Conservation (phyloP, 768 basidiomycete species). For the Collybia nuda region DNA sequence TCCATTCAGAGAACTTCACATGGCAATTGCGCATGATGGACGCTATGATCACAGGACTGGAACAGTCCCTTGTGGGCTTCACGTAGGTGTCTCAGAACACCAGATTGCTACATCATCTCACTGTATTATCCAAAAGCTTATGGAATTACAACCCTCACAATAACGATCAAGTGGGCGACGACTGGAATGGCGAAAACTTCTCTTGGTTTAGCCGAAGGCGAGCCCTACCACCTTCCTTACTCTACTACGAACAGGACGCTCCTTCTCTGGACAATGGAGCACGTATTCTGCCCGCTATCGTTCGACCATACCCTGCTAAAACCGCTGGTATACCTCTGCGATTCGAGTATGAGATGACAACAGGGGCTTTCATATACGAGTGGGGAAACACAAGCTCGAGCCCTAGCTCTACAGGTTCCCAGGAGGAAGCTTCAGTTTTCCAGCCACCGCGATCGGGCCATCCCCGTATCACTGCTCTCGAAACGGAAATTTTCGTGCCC, state of each 20-base stretch:
- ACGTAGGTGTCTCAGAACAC: constrained; percentile 55
- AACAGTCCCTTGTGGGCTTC: constrained; percentile 75
- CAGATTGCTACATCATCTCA: neutral
- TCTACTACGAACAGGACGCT: constrained; percentile 59
- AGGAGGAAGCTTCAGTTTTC: constrained; percentile 17
- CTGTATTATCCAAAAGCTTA: constrained; percentile 44
- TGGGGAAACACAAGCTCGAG: constrained; percentile 49
- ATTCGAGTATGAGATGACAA: constrained; percentile 78
- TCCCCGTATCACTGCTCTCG: constrained; percentile 43
- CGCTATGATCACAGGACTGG: constrained; percentile 81
- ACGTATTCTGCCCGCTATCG: constrained; percentile 73
- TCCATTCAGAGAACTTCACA: constrained; percentile 67
- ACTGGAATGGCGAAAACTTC: constrained; percentile 98
- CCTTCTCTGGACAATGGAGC: constrained; percentile 82
- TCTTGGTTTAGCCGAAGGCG: constrained; percentile 82
- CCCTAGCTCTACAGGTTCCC: constrained; percentile 5
- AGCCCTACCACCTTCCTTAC: constrained; percentile 51
- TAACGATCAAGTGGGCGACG: constrained; percentile 73
- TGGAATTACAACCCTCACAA: constrained; percentile 97
- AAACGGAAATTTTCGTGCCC: constrained; percentile 86
- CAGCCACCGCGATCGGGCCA: constrained; percentile 40
- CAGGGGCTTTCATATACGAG: constrained; percentile 61
- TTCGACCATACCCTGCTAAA: constrained; percentile 91
- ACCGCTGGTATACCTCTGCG: constrained; percentile 79
- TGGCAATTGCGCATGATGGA: constrained; percentile 96